These are phyloP conservation scores for Pholiota microspora DNA, from an alignment of 768 basidiomycete genomes.

Conservation along the genomic window DNA sequence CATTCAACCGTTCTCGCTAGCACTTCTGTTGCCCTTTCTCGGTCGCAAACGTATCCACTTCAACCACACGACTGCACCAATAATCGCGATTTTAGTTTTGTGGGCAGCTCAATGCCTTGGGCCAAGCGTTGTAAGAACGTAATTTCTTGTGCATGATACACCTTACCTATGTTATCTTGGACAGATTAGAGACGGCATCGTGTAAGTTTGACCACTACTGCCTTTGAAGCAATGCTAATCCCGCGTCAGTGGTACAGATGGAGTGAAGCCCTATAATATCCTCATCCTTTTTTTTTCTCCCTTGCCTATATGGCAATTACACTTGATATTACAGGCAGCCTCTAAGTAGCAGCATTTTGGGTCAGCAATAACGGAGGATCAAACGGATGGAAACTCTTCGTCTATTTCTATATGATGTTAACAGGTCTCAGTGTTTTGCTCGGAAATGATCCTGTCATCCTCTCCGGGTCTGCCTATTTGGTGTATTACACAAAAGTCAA, in stretches of 20 bases:
- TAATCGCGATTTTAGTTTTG: conserved; percentile 48
- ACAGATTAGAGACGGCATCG: neutral
- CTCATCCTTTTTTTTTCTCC: conserved; percentile 89
- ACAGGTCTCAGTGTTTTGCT: conserved; percentile 72
- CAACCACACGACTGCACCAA: conserved; percentile 50
- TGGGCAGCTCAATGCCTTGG: conserved; percentile 59
- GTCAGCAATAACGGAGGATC: conserved; percentile 78
- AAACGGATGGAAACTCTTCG: conserved; percentile 67
- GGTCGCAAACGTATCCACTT: conserved; percentile 26
- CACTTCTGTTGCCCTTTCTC: conserved; percentile 31
- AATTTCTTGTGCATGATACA: neutral
- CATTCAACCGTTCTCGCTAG: conserved; percentile 44
- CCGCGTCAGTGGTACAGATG: conserved; percentile 36
- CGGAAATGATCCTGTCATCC: conserved; percentile 92
- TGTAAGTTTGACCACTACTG: neutral
- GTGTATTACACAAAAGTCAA: conserved; percentile 82
- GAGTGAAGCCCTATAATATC: conserved; percentile 89
- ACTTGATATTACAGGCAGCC: conserved; percentile 83
- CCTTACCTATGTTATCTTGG: neutral
- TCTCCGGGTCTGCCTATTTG: conserved; percentile 88
- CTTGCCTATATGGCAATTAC: conserved; percentile 93
- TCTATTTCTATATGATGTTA: conserved; percentile 84
- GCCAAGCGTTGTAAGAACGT: conserved; percentile 15
- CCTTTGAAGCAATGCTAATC: neutral
- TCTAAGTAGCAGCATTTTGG: conserved; percentile 86